A percentile compares a stretch with the other conserved stretches of the same genome.
These are phyloP conservation scores for Cytospora schulzeri DNA, from an alignment of 2,329 filamentous ascomycete genomes.

Conservation along the genomic window DNA sequence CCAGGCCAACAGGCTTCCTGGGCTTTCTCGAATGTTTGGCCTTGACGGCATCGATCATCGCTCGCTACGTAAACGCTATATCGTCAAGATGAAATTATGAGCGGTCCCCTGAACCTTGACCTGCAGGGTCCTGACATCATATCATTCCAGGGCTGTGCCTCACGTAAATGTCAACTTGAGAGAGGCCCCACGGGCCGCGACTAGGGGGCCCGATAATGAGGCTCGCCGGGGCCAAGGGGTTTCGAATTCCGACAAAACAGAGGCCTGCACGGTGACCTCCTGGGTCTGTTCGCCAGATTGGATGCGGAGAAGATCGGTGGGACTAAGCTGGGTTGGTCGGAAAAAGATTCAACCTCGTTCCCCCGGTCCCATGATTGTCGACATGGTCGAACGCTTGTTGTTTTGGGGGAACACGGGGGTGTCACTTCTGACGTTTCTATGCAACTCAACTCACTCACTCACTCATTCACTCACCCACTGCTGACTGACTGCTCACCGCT, in stretches of 20 bases:
- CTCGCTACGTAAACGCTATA: neutral
- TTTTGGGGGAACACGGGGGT: slow-evolving; percentile 1
- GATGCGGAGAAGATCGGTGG: slow-evolving; percentile 1
- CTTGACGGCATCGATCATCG: neutral
- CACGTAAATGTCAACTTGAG: neutral
- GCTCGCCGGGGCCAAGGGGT: neutral
- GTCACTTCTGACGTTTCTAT: slow-evolving; percentile 11
- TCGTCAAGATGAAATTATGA: neutral
- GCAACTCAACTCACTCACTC: too few species aligned
- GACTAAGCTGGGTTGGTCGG: neutral
- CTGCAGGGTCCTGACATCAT: slow-evolving; percentile 5
- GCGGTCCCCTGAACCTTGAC: neutral
- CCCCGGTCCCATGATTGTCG: slow-evolving; percentile 1
- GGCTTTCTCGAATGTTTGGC: neutral
- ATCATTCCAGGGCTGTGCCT: neutral
- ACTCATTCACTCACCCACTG: slow-evolving; percentile 10
- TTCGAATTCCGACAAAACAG: neutral
- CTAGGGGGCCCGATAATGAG: neutral
- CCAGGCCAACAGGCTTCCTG: neutral
- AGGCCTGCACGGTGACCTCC: slow-evolving; percentile 18
- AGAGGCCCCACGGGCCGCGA: neutral
- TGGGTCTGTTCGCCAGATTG: slow-evolving; percentile 20
- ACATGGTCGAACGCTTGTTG: neutral
- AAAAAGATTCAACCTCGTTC: neutral
- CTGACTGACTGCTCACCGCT: slow-evolving; percentile 11